Evolutionary conservation across 805 yeast species (phyloP).

Genomic region (Cyberlindnera mrakii): DNA sequence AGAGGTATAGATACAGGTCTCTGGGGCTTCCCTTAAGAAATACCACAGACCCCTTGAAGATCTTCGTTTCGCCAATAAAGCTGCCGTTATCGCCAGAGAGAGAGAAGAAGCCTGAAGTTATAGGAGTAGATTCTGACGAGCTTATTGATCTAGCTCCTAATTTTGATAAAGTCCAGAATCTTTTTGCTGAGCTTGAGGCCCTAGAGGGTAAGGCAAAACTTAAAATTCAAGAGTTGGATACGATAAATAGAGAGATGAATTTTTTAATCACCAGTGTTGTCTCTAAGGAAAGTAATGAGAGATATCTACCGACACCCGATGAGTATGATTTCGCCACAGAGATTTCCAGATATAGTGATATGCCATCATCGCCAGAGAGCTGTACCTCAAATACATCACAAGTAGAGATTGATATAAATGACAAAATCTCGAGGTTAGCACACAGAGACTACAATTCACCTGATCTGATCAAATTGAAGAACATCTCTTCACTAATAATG

Average conservation of each 20-base stretch:
- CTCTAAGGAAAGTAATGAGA: background rate
- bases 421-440: constrained; percentile 9
- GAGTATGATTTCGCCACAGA: constrained; percentile 3
- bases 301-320: constrained; percentile 16
- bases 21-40: background rate
- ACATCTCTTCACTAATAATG: constrained; percentile 12
- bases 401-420: constrained; percentile 17
- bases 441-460: constrained; percentile 7
- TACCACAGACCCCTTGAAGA: background rate
- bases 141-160: background rate
- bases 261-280: background rate
- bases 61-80: background rate
- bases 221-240: constrained; percentile 1
- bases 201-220: constrained; percentile 1
- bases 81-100: background rate
- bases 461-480: constrained; percentile 16
- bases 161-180: background rate
- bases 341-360: constrained; percentile 1
- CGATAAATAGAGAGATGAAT: constrained; percentile 5
- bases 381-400: constrained; percentile 12
- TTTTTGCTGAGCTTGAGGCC: constrained; percentile 1
- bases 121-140: no score
- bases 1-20: constrained; percentile 1
- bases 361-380: constrained; percentile 21
- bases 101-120: background rate